Evolutionary conservation across 345 rosid species (phyloP).

Genomic region (Microthlaspi erraticum): DNA sequence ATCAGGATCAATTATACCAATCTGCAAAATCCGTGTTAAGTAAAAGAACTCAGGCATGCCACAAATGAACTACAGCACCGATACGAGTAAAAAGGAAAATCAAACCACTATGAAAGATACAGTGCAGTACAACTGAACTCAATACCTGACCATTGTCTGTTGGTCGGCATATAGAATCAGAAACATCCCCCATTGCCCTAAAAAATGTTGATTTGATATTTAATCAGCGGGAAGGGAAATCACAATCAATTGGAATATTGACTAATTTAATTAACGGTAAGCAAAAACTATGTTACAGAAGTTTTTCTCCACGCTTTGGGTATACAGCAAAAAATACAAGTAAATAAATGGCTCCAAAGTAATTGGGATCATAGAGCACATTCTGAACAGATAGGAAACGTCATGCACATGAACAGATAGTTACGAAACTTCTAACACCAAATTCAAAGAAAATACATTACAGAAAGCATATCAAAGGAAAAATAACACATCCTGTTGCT

Average conservation of each 20-base stretch:
- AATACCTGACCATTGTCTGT: constrained; percentile 95
- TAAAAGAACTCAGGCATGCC: constrained; percentile 7
- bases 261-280: neutral
- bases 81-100: constrained; percentile 1
- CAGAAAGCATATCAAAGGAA: constrained; percentile 1
- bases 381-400: constrained; percentile 2
- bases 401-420: neutral
- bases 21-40: constrained; percentile 49
- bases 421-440: constrained; percentile 19
- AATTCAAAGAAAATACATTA: neutral
- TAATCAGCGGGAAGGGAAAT: neutral
- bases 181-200: constrained; percentile 96
- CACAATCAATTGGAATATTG: constrained; percentile 2
- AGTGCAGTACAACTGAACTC: constrained; percentile 9
- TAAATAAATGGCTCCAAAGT: neutral
- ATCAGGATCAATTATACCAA: constrained; percentile 96
- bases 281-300: constrained; percentile 22
- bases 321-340: constrained; percentile 1
- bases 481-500: neutral
- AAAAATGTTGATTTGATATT: constrained; percentile 16
- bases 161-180: constrained; percentile 89
- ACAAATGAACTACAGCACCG: neutral
- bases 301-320: neutral
- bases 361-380: constrained; percentile 12
- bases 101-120: constrained; percentile 7